Conservation (phyloP, 495 filamentous ascomycete genomes). For the Astrothelium subdiscretum region DNA sequence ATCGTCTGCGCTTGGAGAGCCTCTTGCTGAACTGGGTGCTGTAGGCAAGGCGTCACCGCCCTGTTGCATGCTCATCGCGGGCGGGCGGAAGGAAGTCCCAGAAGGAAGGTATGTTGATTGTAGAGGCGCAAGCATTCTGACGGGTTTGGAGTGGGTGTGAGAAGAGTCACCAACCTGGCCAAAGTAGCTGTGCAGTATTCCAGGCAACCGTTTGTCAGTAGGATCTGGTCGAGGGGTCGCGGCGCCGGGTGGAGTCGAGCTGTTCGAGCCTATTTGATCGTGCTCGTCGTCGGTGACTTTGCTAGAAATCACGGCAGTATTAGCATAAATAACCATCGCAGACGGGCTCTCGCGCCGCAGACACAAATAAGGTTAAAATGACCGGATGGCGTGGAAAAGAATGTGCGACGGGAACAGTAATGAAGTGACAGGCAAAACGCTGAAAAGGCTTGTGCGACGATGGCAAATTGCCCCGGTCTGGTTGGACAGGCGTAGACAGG, state of each 20-base stretch:
- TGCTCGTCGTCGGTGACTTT: constrained; percentile 45
- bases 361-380: constrained; percentile 3
- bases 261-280: constrained; percentile 68
- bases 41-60: constrained; percentile 11
- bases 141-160: background rate
- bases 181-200: constrained; percentile 83
- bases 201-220: constrained; percentile 79
- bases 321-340: constrained; percentile 14
- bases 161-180: constrained; percentile 78
- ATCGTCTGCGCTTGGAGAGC: constrained; percentile 4
- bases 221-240: constrained; percentile 82
- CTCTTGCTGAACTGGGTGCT: constrained; percentile 12
- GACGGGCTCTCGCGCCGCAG: background rate
- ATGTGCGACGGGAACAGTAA: background rate
- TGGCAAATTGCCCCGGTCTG: background rate
- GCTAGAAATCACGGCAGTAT: constrained; percentile 17
- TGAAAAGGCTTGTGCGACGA: constrained; percentile 7
- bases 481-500: background rate
- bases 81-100: background rate
- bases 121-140: constrained; percentile 1
- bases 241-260: constrained; percentile 63
- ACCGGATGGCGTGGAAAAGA: background rate
- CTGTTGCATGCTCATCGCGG: background rate
- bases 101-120: background rate
- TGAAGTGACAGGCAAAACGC: constrained; percentile 4